Evolutionary conservation across 495 filamentous ascomycete species (phyloP).

Genomic region (Xylaria palmicola): DNA sequence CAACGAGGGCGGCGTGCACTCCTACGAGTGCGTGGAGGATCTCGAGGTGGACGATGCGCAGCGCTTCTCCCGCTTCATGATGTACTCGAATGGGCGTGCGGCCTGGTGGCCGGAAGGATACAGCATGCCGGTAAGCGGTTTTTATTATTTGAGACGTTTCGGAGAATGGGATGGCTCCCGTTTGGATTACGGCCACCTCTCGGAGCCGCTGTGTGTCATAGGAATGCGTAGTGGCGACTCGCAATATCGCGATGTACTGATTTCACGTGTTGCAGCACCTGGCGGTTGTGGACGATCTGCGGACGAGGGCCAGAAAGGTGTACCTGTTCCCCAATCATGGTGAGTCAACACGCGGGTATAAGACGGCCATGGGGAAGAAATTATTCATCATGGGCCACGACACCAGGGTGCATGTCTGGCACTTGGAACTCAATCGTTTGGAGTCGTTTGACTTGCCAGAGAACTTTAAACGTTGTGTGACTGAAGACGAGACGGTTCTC

Average conservation of each 20-base stretch:
- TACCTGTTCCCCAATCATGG: slow-evolving; percentile 25
- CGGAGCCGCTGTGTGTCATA: background rate
- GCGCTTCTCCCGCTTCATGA: slow-evolving; percentile 29
- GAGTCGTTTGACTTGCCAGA: slow-evolving; percentile 23
- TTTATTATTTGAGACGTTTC: background rate
- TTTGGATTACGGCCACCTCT: background rate
- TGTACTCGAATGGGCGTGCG: slow-evolving; percentile 27
- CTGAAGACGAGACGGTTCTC: slow-evolving; percentile 26
- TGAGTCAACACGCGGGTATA: slow-evolving; percentile 21
- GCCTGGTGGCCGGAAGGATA: slow-evolving; percentile 33
- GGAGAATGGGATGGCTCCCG: too few species aligned
- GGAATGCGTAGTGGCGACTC: background rate
- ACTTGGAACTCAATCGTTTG: slow-evolving; percentile 27
- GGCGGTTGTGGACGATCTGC: slow-evolving; percentile 30
- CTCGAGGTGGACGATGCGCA: slow-evolving; percentile 18
- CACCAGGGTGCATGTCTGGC: slow-evolving; percentile 27
- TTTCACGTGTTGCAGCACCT: slow-evolving; percentile 10
- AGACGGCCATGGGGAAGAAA: slow-evolving; percentile 31
- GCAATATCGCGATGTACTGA: background rate
- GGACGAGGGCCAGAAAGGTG: slow-evolving; percentile 24
- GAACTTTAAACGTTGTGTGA: slow-evolving; percentile 23
- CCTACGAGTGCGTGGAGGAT: slow-evolving; percentile 24
- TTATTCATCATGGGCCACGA: slow-evolving; percentile 26
- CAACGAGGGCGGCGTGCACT: slow-evolving; percentile 27
- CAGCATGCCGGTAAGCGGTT: slow-evolving; percentile 19